Base-by-base conservation (phyloP, 2,329 filamentous ascomycete genomes). In the Berkeleyomyces basicola region DNA sequence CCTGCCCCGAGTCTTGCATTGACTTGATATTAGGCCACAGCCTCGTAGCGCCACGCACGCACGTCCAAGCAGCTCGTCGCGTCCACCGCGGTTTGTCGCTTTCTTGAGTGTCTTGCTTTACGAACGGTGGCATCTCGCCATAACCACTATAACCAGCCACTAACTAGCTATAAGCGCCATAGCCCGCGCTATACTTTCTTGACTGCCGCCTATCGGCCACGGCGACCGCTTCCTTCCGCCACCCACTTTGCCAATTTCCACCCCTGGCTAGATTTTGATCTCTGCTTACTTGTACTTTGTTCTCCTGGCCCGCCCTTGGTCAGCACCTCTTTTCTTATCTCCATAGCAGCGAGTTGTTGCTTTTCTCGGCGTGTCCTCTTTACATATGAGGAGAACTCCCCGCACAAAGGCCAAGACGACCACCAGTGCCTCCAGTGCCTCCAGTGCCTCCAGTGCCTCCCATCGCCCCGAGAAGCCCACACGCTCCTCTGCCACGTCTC, bases 381-480 rank as follows among this genome's bases (percentile, higher is more conserved):
- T 16, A 44, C 43, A 51, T 46, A 86, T 86, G 83, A 80, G 82
- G 78, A 82, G 81, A 75, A 81, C 81, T 71, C 84, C 82, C 66
- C 80, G 83, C 65, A 84, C 82, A 70, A 72, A 84, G 72, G 81
- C 82, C 71, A 83, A 80, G 44, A 81, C 82, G 74, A 79, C 82
- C 70, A 73, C 76, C 70, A 77, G 75, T 69, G 46, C 33, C 23
- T 23, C 23, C 23, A 23, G 23, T 23, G 23, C 33, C 23, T 23
- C 23, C 23, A 23, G 23, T 23, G 23, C 82, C 70, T 72, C 76
- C 70, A 77, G 75, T 69, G 46, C 33, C 42, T 75, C 77, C 78
- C 83, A 86, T 70, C 82, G 81, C 66, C 74, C 82, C 81, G 83
- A 86, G 73, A 86, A 86, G 70, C 78, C 79, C 69, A 80, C 76